Evolutionary conservation across 83 land plant species (phyloP).

Genomic region (Picea abies): DNA sequence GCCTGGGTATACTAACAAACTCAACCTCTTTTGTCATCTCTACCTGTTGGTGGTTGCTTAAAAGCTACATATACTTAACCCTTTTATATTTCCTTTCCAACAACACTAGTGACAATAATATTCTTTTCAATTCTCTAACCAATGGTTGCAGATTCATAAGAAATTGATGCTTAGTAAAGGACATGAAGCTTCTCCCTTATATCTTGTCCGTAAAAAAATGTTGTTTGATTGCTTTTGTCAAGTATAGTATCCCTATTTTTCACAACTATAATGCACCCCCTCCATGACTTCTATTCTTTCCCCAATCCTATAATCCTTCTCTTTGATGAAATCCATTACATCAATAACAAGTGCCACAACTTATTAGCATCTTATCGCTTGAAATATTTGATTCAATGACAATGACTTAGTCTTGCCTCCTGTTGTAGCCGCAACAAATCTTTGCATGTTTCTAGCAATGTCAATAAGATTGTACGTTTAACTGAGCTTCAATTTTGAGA

Average conservation of each 20-base stretch:
- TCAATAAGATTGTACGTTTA: conserved; percentile 82
- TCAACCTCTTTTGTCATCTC: conserved; percentile 95
- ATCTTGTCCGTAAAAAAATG: conserved; percentile 82
- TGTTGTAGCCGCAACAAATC: conserved; percentile 76
- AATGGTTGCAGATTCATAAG: conserved; percentile 86
- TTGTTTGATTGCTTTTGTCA: conserved; percentile 75
- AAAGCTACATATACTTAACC: conserved; percentile 77
- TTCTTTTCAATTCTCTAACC: conserved; percentile 85
- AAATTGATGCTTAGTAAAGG: conserved; percentile 94
- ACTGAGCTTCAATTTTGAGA: too few species aligned
- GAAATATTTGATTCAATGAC: conserved; percentile 95
- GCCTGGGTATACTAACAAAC: conserved; percentile 94
- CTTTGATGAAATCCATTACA: conserved; percentile 92
- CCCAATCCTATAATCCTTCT: conserved; percentile 89
- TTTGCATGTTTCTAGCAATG: conserved; percentile 90
- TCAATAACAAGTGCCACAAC: conserved; percentile 97
- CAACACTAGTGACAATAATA: conserved; percentile 72
- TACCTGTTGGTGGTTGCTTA: conserved; percentile 86
- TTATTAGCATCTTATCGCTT: conserved; percentile 92
- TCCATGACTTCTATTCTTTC: conserved; percentile 93
- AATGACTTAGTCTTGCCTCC: conserved; percentile 89
- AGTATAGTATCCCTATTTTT: conserved; percentile 99
- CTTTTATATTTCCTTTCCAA: conserved; percentile 81
- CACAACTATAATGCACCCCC: conserved; percentile 95
- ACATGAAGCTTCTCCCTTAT: conserved; percentile 84